These are phyloP conservation scores for Salicornia ramosissima DNA, from an alignment of 148 eudicot species.

Conservation along the genomic window DNA sequence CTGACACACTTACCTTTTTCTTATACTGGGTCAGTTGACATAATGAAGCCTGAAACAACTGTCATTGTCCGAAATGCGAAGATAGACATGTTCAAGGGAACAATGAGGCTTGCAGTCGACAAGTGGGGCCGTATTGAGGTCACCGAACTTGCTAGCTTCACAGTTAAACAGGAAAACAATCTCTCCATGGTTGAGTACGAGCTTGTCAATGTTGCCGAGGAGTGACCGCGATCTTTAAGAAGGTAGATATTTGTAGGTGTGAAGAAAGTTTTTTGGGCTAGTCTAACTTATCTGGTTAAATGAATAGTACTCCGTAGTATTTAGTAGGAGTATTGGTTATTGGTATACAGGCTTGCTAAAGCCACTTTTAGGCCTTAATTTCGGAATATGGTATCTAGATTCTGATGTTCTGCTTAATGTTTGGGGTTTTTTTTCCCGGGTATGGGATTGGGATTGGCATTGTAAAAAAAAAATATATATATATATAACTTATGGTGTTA, in stretches of 20 bases:
- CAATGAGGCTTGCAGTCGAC: constrained; percentile 48
- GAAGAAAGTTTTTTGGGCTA: constrained; percentile 22
- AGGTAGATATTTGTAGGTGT: constrained; percentile 9
- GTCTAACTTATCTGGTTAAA: constrained; percentile 16
- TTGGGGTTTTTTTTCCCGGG: neutral
- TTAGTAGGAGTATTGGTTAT: constrained; percentile 11
- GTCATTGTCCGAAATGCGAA: constrained; percentile 36
- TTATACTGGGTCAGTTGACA: constrained; percentile 30
- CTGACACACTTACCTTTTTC: neutral
- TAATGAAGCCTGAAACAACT: constrained; percentile 41
- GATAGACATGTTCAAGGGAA: constrained; percentile 45
- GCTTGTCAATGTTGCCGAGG: constrained; percentile 36
- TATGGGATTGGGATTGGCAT: constrained; percentile 2
- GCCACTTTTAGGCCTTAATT: neutral
- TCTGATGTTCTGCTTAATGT: constrained; percentile 4
- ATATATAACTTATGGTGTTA: constrained; percentile 1
- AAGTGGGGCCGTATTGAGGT: constrained; percentile 46
- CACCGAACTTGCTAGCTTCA: constrained; percentile 37
- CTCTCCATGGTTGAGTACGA: constrained; percentile 44
- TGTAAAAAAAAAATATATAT: no score
- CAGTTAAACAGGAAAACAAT: constrained; percentile 38
- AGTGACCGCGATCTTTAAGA: constrained; percentile 8
- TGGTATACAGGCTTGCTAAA: constrained; percentile 21
- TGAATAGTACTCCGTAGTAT: neutral
- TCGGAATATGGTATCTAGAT: constrained; percentile 16